phyloP scores from a whole-genome alignment of 2,329 filamentous ascomycete genomes.

The Arthrobotrys iridis region DNA sequence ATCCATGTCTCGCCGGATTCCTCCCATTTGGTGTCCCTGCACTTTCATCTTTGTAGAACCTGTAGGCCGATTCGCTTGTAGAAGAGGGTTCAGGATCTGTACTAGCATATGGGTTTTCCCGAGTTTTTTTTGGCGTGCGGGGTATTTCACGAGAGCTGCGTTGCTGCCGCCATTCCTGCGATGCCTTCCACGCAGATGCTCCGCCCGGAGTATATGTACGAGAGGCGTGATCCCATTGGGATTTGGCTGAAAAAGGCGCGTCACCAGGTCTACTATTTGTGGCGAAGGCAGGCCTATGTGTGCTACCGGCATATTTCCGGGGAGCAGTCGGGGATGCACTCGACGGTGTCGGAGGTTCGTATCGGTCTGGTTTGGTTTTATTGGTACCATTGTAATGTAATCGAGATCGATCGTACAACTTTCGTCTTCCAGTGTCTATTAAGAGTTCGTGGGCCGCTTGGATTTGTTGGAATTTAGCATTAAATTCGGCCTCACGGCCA shows the following conservation, averaged over 20 bases:
- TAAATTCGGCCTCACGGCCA: conserved; percentile 80
- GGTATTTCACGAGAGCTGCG: conserved; percentile 31
- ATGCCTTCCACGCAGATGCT: conserved; percentile 40
- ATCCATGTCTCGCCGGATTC: conserved; percentile 31
- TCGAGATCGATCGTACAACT: conserved; percentile 68
- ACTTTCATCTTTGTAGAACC: conserved; percentile 10
- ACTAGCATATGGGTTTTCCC: conserved; percentile 47
- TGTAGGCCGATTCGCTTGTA: conserved; percentile 6
- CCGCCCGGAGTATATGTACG: conserved; percentile 29
- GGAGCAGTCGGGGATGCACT: conserved; percentile 2
- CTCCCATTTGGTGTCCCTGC: neutral
- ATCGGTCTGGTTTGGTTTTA: conserved; percentile 29
- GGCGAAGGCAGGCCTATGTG: conserved; percentile 23
- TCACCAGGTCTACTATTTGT: conserved; percentile 21
- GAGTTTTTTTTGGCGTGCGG: conserved; percentile 51
- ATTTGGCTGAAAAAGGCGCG: conserved; percentile 24
- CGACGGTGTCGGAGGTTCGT: neutral
- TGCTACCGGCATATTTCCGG: conserved; percentile 9
- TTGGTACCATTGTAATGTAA: conserved; percentile 17
- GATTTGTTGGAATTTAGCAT: conserved; percentile 84
- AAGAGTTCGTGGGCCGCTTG: conserved; percentile 85
- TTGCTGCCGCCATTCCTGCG: conserved; percentile 43
- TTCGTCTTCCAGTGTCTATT: conserved; percentile 68
- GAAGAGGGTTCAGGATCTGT: conserved; percentile 17
- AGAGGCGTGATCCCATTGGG: conserved; percentile 42